Evolutionary conservation across 768 basidiomycete genomes (phyloP).

Genomic region (Rossbeevera mucosa): DNA sequence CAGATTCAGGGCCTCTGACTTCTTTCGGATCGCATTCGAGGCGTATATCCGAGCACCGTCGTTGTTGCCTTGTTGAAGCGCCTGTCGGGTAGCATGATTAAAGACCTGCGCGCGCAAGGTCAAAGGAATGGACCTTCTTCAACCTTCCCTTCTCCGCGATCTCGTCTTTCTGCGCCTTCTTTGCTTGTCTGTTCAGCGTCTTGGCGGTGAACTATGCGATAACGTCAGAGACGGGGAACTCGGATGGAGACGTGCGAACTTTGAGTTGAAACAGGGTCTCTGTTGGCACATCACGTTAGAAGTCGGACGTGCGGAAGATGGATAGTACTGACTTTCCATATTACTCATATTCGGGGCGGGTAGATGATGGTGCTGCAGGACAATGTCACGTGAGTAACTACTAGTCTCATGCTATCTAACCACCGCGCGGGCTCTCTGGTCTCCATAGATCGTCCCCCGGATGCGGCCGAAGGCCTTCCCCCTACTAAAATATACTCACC

Average conservation of each 20-base stretch:
- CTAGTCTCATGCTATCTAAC: conserved; percentile 9
- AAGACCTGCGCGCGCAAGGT: too few species aligned
- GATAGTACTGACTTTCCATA: conserved; percentile 73
- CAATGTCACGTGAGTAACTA: conserved; percentile 17
- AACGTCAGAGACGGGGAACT: conserved; percentile 10
- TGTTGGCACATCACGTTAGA: conserved; percentile 31
- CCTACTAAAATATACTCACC: conserved; percentile 43
- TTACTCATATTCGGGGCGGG: conserved; percentile 56
- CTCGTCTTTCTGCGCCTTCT: conserved; percentile 98
- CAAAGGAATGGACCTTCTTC: conserved; percentile 68
- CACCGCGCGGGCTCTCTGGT: conserved; percentile 38
- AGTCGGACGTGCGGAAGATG: background rate
- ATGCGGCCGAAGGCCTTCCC: conserved; percentile 30
- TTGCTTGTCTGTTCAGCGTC: conserved; percentile 88
- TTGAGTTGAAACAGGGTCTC: conserved; percentile 99
- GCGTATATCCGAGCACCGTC: conserved; percentile 98
- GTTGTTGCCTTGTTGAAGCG: conserved; percentile 91
- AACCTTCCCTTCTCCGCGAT: conserved; percentile 78
- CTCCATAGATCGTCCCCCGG: conserved; percentile 39
- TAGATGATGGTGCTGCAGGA: background rate
- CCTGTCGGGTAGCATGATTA: too few species aligned
- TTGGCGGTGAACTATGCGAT: conserved; percentile 89
- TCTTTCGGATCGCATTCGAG: conserved; percentile 97
- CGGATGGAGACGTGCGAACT: conserved; percentile 41
- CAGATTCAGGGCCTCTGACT: conserved; percentile 89